Percentiles rank a stretch among this genome's conserved stretches.
Evolutionary conservation across 2,329 filamentous ascomycete genomes (phyloP).

Genomic region (Apiospora koreana): DNA sequence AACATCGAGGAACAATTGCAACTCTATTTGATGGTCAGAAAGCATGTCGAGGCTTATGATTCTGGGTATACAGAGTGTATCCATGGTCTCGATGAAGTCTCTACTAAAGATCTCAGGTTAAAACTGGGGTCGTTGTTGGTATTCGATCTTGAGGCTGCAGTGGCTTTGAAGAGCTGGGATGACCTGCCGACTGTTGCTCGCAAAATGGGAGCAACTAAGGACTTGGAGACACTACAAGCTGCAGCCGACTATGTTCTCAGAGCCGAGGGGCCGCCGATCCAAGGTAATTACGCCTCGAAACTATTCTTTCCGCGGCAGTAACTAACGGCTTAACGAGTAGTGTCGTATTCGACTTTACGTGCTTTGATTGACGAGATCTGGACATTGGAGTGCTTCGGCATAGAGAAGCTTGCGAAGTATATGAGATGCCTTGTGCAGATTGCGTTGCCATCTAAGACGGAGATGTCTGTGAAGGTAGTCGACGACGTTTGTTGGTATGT

Average conservation of each 20-base stretch:
- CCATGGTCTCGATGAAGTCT: slow-evolving; percentile 41
- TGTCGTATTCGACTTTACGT: slow-evolving; percentile 55
- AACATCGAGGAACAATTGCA: slow-evolving; percentile 53
- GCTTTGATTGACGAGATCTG: slow-evolving; percentile 72
- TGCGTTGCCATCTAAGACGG: slow-evolving; percentile 58
- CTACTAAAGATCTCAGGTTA: slow-evolving; percentile 52
- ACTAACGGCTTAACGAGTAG: slow-evolving; percentile 32
- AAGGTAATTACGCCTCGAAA: slow-evolving; percentile 40
- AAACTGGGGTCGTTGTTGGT: slow-evolving; percentile 70
- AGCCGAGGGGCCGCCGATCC: slow-evolving; percentile 47
- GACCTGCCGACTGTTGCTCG: slow-evolving; percentile 62
- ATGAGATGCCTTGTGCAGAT: slow-evolving; percentile 75
- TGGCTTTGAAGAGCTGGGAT: slow-evolving; percentile 68
- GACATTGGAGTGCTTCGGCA: slow-evolving; percentile 55
- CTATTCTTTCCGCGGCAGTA: neutral
- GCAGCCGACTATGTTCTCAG: slow-evolving; percentile 68
- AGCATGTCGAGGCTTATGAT: slow-evolving; percentile 63
- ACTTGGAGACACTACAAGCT: slow-evolving; percentile 54
- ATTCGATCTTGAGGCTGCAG: slow-evolving; percentile 78
- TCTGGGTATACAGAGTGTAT: slow-evolving; percentile 40
- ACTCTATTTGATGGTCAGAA: slow-evolving; percentile 62
- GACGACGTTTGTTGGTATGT: slow-evolving; percentile 62
- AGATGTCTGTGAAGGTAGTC: slow-evolving; percentile 59
- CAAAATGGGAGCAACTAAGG: slow-evolving; percentile 45
- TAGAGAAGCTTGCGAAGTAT: slow-evolving; percentile 69